Evolutionary conservation across 768 basidiomycete genomes (phyloP), one percentile per base, ranked within the genome.

Genomic region (Russula dissimulans): DNA sequence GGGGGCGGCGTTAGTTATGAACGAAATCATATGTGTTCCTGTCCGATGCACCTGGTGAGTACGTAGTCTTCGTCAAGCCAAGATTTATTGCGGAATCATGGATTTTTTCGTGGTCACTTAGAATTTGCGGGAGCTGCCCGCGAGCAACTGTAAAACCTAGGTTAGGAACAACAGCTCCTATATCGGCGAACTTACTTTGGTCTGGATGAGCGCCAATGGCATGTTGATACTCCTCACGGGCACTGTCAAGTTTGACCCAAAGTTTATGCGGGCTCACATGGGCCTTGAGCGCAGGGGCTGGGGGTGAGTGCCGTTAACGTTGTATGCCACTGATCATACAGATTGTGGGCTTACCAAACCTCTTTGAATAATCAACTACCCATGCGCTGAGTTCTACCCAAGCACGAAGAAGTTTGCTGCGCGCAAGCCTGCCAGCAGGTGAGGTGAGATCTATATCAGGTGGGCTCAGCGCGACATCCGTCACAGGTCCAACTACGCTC

Each of bases 311-410:
- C 36, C 3, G 18, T 45, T n/a, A 57, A 26, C 11, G 32, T 41
- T 0, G 29, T n/a, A 31, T 18, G 31, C 46, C 2, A 11, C 41
- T 5, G 44, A 17, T 22, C 32, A 43, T 4, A 50, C 65, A n/a
- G 68, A 59, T 29, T 14, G 42, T 62, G 49, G 15, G 57, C 74
- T 29, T 69, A 83, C 81, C 69, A 63, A 81, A 65, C 31, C 73
- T 68, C 39, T 77, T 78, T 55, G 75, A 78, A 63, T 78, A 89
- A 55, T 88, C 81, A 4, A 76, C 72, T 18, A 85, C 66, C 83
- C 84, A 92, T 3, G 87, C 80, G 43, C 79, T 73, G 8, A 86
- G 71, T 69, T 93, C 91, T 17, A 90, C 78, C 91, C 91, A 92
- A 32, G 85, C 87, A 38, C 91, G 81, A 50, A 92, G 77, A 4